Base-by-base conservation (phyloP, 2,329 filamentous ascomycete genomes). In the Annulohypoxylon truncatum region DNA sequence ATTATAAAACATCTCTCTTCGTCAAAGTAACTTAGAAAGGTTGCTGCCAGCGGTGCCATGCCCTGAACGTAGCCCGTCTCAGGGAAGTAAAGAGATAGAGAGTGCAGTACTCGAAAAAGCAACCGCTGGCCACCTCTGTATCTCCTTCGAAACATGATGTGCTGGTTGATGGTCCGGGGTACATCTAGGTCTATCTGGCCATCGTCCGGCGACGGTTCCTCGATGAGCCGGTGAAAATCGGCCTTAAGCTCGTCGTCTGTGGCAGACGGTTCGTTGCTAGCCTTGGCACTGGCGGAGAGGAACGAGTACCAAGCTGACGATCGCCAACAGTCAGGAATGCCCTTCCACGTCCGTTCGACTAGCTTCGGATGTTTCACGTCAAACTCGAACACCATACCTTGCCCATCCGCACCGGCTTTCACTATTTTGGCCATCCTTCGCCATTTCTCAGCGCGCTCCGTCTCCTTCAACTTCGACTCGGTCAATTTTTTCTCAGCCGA, bases 121-220 rank as follows among this genome's bases (percentile, higher is more conserved):
- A 98, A 82, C 44, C 96, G 88, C 79, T 99, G 95, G 1, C 95
- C 96, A 65, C 96, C 96, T 22, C 93, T 89, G 80, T 99, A 99
- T 53, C 96, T 87, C 68, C 89, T 87, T 47, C 96, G 89, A 77
- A 99, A 99, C 95, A 99, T 97, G 78, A 99, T 95, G 80, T 99
- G 96, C 68, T 92, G 89, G 78, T 89, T 96, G 77, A 99, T 97
- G 3, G 96, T 98, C 57, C 96, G 87, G 0, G 96, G 96, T 15
- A 99, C 96, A 77, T 99, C 96, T 44, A 98, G 88, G 78, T 99
- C 96, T 73, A 99, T 99, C 80, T 99, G 96, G 20, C 95, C 90
- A 78, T 99, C 96, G 76, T 99, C 96, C 0, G 93, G 90, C 2
- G 92, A 97, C 58, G 88, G 88, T 64, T 89, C 82, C 13, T 89